Evolutionary conservation across 202 grass and related monocot genomes (phyloP), one percentile per base, ranked within the genome.

Genomic region (Brachypodium distachyon): DNA sequence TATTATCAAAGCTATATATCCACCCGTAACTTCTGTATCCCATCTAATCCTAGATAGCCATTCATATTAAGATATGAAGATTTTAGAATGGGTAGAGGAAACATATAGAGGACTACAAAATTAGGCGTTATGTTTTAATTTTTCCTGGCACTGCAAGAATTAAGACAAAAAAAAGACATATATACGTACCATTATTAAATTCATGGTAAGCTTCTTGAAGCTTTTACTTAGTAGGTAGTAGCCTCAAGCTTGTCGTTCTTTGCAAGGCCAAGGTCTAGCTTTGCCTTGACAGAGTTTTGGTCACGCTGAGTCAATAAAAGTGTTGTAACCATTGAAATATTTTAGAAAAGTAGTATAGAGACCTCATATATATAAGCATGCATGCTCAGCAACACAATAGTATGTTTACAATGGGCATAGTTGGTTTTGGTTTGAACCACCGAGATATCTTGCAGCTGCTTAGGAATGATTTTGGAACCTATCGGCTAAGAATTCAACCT

Each of bases 151-250:
- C 17, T 47, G 12, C 44, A 53, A 39, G 50, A 0, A 64, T 26
- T 4, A 17, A 50, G n/a, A n/a, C n/a, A n/a, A 38, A 22, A 16
- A 57, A 0, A 72, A 14, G 3, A 25, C 74, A n/a, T n/a, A n/a
- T n/a, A 14, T 46, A 17, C 69, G 3, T 70, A 90, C 91, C 84
- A 18, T 90, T 85, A 36, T 57, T 81, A 53, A 86, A 70, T 77
- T 90, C 84, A 78, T 93, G 87, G 59, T 93, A 87, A 38, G 81
- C 87, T 43, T 93, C 87, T 54, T 87, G 84, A 61, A 93, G 87
- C 73, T 87, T 87, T 21, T 81, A 71, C 44, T 85, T 93, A 21
- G 91, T n/a, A n/a, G n/a, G n/a, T n/a, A n/a, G n/a, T 60, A 39
- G 54, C 59, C 59, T 93, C 84, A 0, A 90, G 69, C 58, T 87